A percentile compares a stretch with the other conserved stretches of the same genome.
Evolutionary conservation across 1,284 basidiomycete species (phyloP).

Genomic region (Mrakiaceae sp.): DNA sequence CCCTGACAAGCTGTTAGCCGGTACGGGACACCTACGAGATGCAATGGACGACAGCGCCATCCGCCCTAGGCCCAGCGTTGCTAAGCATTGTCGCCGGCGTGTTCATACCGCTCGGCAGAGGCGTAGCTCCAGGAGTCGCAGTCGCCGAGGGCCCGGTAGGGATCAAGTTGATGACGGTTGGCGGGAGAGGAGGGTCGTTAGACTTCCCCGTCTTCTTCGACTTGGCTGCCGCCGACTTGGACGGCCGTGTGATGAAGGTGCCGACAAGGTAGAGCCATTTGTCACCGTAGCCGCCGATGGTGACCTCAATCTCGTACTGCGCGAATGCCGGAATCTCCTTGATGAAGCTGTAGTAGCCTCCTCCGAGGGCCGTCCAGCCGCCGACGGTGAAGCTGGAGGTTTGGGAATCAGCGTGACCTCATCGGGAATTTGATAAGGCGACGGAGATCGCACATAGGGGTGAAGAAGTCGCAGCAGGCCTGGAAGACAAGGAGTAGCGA

Average conservation of each 20-base stretch:
- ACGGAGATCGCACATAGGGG: neutral
- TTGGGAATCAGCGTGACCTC: no score
- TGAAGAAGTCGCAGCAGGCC: conserved; percentile 3
- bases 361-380: conserved; percentile 5
- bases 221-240: neutral
- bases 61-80: neutral
- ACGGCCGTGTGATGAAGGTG: conserved; percentile 46
- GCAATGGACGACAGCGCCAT: conserved; percentile 43
- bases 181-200: no score
- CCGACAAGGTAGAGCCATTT: conserved; percentile 62
- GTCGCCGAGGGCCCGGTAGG: neutral
- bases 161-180: no score
- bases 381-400: neutral
- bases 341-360: conserved; percentile 43
- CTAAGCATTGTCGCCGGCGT: no score
- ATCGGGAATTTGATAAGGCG: no score
- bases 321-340: conserved; percentile 57
- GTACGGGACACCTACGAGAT: conserved; percentile 26
- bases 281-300: conserved; percentile 54
- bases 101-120: neutral
- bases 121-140: neutral
- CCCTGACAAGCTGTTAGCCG: no score
- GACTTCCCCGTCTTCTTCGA: conserved; percentile 1
- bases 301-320: conserved; percentile 51
- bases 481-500: neutral